Conservation (phyloP, 2,329 filamentous ascomycete species). For the Talaromyces sp. region DNA sequence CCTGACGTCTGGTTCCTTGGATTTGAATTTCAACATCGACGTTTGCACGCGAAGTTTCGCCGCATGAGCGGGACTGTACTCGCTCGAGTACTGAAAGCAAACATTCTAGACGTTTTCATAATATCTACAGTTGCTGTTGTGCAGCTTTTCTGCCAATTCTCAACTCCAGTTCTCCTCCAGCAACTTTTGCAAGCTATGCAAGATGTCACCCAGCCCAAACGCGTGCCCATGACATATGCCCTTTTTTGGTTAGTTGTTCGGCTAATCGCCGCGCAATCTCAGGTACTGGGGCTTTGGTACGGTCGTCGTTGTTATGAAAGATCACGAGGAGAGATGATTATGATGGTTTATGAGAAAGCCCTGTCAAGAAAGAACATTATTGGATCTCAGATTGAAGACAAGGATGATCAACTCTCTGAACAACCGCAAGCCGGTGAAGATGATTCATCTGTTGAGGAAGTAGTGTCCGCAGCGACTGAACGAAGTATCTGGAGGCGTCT, state of each 20-base stretch:
- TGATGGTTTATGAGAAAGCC: slow-evolving; percentile 80
- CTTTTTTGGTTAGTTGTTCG: slow-evolving; percentile 63
- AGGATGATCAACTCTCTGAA: slow-evolving; percentile 2
- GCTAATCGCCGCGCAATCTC: slow-evolving; percentile 64
- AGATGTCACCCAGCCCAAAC: slow-evolving; percentile 51
- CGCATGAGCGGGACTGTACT: slow-evolving; percentile 73
- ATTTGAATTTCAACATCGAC: slow-evolving; percentile 78
- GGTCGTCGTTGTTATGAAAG: slow-evolving; percentile 82
- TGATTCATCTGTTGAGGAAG: slow-evolving; percentile 12
- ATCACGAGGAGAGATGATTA: slow-evolving; percentile 81
- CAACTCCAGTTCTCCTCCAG: slow-evolving; percentile 71
- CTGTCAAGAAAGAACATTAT: slow-evolving; percentile 64
- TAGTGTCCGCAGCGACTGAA: slow-evolving; percentile 16
- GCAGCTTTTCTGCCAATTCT: slow-evolving; percentile 61
- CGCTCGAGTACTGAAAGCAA: slow-evolving; percentile 69
- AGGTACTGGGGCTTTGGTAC: slow-evolving; percentile 76
- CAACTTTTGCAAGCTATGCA: slow-evolving; percentile 70
- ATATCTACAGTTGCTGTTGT: slow-evolving; percentile 66
- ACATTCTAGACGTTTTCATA: slow-evolving; percentile 76
- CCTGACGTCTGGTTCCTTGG: slow-evolving; percentile 80
- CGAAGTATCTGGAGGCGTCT: slow-evolving; percentile 30
- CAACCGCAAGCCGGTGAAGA: slow-evolving; percentile 16
- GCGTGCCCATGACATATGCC: slow-evolving; percentile 67
- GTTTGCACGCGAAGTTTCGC: slow-evolving; percentile 74
- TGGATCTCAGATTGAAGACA: slow-evolving; percentile 31